Evolutionary conservation across 306 rosid species (phyloP).

Genomic region (Astragalus membranaceus): DNA sequence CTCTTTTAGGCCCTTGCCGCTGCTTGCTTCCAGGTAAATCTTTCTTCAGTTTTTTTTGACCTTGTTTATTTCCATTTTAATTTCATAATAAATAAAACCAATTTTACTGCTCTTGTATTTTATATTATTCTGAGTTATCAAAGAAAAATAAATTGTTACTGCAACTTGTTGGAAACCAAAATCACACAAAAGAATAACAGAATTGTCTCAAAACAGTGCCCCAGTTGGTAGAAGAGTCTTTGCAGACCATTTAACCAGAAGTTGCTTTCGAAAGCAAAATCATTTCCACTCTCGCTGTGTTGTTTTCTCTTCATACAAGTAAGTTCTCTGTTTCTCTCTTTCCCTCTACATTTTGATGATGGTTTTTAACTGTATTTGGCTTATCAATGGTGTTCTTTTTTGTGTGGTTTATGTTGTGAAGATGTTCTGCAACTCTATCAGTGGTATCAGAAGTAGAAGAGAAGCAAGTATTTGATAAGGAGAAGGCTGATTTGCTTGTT

Average conservation of each 20-base stretch:
- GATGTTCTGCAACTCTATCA: conserved; percentile 47
- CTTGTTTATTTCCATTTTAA: not conserved
- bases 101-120: not conserved
- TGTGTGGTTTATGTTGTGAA: conserved; percentile 26
- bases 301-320: conserved; percentile 31
- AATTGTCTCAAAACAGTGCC: too few relatives aligned
- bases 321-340: conserved; percentile 15
- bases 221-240: conserved; percentile 28
- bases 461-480: conserved; percentile 35
- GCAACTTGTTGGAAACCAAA: too few relatives aligned
- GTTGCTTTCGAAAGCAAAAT: conserved; percentile 29
- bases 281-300: conserved; percentile 10
- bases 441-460: conserved; percentile 33
- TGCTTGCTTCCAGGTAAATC: conserved; percentile 25
- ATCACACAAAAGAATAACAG: too few relatives aligned
- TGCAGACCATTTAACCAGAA: conserved; percentile 16
- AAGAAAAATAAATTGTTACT: too few relatives aligned
- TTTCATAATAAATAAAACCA: not conserved
- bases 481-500: conserved; percentile 39
- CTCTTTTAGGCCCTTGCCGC: not conserved
- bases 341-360: not conserved
- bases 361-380: not conserved
- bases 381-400: not conserved
- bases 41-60: not conserved
- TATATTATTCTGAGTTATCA: not conserved